Evolutionary conservation across 1,139 yeast species (phyloP).

Genomic region (Nakaseomyces glabratus): DNA sequence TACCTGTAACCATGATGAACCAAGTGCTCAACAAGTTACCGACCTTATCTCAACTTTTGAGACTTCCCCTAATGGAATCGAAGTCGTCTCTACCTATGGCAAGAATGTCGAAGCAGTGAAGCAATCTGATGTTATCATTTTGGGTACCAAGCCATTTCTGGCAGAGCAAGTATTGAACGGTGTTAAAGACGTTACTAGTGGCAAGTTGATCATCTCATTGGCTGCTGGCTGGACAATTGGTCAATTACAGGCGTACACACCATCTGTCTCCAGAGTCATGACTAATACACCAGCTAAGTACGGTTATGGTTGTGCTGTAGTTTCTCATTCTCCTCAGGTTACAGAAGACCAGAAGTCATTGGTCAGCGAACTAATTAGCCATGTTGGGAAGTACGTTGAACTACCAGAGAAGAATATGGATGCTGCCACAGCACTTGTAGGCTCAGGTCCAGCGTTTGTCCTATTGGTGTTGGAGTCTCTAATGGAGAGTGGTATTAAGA

Average conservation of each 20-base stretch:
- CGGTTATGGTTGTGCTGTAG: conserved; percentile 90
- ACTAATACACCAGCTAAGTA: conserved; percentile 93
- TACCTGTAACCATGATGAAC: conserved; percentile 61
- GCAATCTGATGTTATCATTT: conserved; percentile 58
- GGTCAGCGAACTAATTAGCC: conserved; percentile 49
- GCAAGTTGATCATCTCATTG: conserved; percentile 66
- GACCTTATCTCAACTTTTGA: conserved; percentile 39
- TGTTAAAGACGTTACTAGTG: conserved; percentile 37
- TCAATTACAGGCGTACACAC: conserved; percentile 49
- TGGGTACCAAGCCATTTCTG: conserved; percentile 83
- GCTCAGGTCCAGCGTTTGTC: conserved; percentile 95
- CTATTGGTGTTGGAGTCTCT: conserved; percentile 82
- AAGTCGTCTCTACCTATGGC: conserved; percentile 49
- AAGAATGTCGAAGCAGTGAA: conserved; percentile 50
- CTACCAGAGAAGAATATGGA: conserved; percentile 89
- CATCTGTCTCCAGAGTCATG: conserved; percentile 78
- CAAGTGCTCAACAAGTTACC: conserved; percentile 38
- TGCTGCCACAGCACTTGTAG: conserved; percentile 90
- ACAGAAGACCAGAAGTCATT: conserved; percentile 41
- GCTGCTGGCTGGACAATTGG: conserved; percentile 88
- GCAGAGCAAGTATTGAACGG: conserved; percentile 48
- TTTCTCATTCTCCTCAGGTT: conserved; percentile 53
- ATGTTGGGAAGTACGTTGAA: conserved; percentile 65
- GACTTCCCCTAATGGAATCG: conserved; percentile 33
- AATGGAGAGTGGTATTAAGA: conserved; percentile 88